Base-by-base conservation (phyloP, 169 alveolate genomes). In the Plasmodium blacklocki region DNA sequence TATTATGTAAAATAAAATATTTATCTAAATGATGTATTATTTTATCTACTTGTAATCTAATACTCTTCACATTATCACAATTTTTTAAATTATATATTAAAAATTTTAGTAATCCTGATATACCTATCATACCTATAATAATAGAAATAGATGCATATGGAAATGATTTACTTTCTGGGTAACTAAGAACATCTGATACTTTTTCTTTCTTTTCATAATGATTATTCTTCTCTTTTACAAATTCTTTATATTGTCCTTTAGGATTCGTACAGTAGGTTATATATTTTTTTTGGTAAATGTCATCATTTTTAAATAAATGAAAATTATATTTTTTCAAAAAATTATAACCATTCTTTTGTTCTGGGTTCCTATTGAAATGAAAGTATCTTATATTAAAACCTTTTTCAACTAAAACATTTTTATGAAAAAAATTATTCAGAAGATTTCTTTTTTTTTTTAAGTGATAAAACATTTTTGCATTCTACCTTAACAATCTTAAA, bases 41-140 rank as follows among this genome's bases (percentile, higher is more conserved):
- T 43, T 80, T 73, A 49, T 80, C 71, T 66, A 80, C 83, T 32
- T 49, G 60, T 15, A 58, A 29, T 49, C 39, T 43, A 52, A 80
- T 68, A 29, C 63, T 54, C 23, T 47, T 29, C 23, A 68, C 90
- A 49, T 66, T 63, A 21, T 80, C 70, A 43, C 90, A 80, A 80
- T 68, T 32, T 29, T 58, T 80, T 62, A 80, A 68, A 8, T 67
- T 68, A 56, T 80, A 80, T 54, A 80, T 80, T 39, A 80, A 68
- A 80, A 39, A 6, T 80, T 80, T 60, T 23, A 80, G 23, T 63
- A 80, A 80, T 43, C 74, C 49, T 47, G 90, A 68, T 68, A 80
- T 58, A 21, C 90, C 90, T 23, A 80, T 45, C 90, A 80, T 80
- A 23, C 90, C 85, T 50, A 80, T 29, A 47, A 80, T 14, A 11